A percentile compares a stretch with the other conserved stretches of the same genome.
Conservation (phyloP, 305 asterid species). For the Solanum hybrid region DNA sequence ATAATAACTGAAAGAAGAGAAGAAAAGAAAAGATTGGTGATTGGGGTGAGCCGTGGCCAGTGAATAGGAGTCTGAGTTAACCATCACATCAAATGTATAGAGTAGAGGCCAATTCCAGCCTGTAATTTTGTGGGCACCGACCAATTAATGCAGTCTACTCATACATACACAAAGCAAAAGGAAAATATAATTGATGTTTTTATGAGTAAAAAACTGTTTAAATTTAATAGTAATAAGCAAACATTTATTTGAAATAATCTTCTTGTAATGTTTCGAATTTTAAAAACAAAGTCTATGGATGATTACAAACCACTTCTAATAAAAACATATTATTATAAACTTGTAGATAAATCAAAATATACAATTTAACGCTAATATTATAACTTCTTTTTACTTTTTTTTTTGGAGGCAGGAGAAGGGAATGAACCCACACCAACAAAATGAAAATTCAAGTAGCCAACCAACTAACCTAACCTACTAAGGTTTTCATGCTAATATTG, state of each 20-base stretch:
- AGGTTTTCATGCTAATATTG: background rate
- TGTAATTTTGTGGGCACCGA: background rate
- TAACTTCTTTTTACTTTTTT: too few species aligned
- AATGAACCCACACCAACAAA: background rate
- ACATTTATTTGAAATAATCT: background rate
- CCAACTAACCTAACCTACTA: background rate
- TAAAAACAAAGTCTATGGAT: background rate
- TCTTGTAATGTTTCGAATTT: background rate
- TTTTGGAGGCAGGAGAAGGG: background rate
- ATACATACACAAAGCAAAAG: background rate
- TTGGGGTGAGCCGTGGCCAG: background rate
- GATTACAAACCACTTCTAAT: background rate
- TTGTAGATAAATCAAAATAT: background rate
- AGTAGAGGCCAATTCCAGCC: background rate
- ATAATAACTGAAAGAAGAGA: background rate
- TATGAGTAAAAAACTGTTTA: background rate
- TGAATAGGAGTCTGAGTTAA: background rate
- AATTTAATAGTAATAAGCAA: background rate
- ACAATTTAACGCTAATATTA: background rate
- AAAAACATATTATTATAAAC: background rate
- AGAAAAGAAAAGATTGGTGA: background rate
- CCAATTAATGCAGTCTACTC: background rate
- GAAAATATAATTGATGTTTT: too few species aligned
- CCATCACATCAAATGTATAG: background rate
- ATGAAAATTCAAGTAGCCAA: background rate